Conservation (phyloP, 148 eudicot genomes). For the Amaranthus palmeri region DNA sequence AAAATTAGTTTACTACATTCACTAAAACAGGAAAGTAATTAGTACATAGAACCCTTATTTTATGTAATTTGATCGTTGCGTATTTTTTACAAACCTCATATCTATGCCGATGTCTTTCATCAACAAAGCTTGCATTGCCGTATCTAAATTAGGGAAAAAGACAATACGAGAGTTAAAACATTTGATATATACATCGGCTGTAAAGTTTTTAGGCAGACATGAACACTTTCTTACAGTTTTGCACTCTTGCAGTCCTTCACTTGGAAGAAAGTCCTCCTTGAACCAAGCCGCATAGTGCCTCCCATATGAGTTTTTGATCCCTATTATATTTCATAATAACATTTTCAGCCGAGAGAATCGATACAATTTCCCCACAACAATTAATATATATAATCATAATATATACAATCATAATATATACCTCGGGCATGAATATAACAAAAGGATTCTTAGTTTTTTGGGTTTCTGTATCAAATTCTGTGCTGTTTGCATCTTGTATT, state of each 20-base stretch:
- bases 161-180: not conserved
- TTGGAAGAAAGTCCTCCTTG: constrained; percentile 86
- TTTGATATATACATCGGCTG: not conserved
- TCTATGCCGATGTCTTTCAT: constrained; percentile 98
- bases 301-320: constrained; percentile 99
- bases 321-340: constrained; percentile 29
- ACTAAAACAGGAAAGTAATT: not conserved
- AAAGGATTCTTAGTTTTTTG: constrained; percentile 56
- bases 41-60: not conserved
- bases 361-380: not conserved
- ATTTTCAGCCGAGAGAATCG: not conserved
- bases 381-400: no score
- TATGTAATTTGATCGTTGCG: not conserved
- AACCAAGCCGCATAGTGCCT: constrained; percentile 96
- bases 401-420: constrained; percentile 17
- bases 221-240: constrained; percentile 55
- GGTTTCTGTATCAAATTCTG: constrained; percentile 72
- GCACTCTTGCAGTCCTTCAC: constrained; percentile 60
- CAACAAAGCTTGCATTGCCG: constrained; percentile 64
- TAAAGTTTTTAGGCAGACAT: not conserved
- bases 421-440: constrained; percentile 97
- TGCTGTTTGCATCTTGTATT: constrained; percentile 72
- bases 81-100: constrained; percentile 62
- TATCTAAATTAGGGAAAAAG: constrained; percentile 39
- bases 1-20: not conserved